Evolutionary conservation across 2,329 filamentous ascomycete genomes (phyloP), one percentile per base, ranked within the genome.

Genomic region (Neofusicoccum sp.): DNA sequence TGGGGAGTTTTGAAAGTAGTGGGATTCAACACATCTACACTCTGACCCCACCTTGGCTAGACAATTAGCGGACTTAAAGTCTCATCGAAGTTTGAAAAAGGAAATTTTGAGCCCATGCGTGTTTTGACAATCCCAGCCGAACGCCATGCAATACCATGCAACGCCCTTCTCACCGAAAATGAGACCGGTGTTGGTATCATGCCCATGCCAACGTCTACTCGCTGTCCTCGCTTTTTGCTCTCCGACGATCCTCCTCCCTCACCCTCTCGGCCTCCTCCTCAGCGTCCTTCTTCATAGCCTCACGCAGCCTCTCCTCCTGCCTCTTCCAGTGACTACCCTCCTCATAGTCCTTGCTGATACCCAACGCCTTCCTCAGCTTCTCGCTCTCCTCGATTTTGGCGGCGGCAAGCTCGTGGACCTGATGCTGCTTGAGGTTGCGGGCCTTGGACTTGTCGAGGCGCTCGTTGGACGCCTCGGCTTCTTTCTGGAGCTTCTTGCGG

Each of bases 341-440:
- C 73, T 94, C 88, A 71, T 95, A 95, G 74, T 94, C 85, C 73
- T 89, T 89, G 73, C 88, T 88, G 71, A 98, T 96, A 56, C 93
- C 93, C 68, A 99, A 82, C 6, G 95, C 95, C 77, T 84, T 91
- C 67, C 94, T 83, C 74, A 99, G 80, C 70, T 91, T 85, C 79
- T 98, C 93, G 77, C 90, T 97, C 83, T 99, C 95, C 75, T 92
- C 90, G 69, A 96, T 94, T 84, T 99, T 99, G 65, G 94, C 95
- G 71, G 95, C 91, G 16, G 95, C 95, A 75, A 97, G 84, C 79
- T 98, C 95, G 80, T 99, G 95, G 22, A 98, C 93, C 78, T 98
- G 92, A 78, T 98, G 93, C 68, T 88, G 84, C 79, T 98, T 99
- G 67, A 98, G 84, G 8, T 86, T 84, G 69, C 81, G 85, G 61